A percentile compares a stretch with the other conserved stretches of the same genome.
Conservation (phyloP, 2,329 filamentous ascomycete species). For the Phyllosticta citriasiana region DNA sequence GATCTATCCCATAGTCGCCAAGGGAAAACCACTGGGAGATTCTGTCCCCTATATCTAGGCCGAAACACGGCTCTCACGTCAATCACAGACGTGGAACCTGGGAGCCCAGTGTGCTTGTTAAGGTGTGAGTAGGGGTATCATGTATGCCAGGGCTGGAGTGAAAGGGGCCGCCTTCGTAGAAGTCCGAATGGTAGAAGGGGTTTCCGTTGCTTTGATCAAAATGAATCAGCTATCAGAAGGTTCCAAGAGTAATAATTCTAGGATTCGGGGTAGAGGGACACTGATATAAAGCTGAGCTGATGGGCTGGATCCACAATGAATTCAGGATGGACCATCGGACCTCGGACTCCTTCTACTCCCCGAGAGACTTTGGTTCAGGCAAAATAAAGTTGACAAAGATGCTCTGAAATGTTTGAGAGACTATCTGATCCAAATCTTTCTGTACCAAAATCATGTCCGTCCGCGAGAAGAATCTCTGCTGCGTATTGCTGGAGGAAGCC, state of each 20-base stretch:
- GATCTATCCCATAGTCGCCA: neutral
- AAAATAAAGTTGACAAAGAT: neutral
- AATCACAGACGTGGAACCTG: too few relatives aligned
- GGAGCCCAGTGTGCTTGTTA: too few relatives aligned
- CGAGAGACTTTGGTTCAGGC: neutral
- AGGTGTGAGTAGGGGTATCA: too few relatives aligned
- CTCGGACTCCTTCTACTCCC: neutral
- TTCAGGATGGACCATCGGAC: neutral
- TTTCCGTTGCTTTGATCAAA: neutral
- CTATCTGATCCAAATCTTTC: neutral
- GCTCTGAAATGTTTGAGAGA: neutral
- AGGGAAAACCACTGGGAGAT: neutral
- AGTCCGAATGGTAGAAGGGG: neutral
- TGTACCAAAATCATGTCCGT: neutral
- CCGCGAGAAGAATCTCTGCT: neutral
- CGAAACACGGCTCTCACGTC: too few relatives aligned
- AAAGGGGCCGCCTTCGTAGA: neutral
- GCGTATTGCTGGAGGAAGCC: neutral
- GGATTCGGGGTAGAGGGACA: neutral
- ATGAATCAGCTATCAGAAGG: fast-evolving
- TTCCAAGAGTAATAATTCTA: neutral
- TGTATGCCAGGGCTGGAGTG: too few relatives aligned
- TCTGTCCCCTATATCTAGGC: too few relatives aligned
- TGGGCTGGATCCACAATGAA: neutral
- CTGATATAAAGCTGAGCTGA: neutral